Evolutionary conservation across 148 eudicot genomes (phyloP), one percentile per base, ranked within the genome.

Genomic region (Drosera capensis): DNA sequence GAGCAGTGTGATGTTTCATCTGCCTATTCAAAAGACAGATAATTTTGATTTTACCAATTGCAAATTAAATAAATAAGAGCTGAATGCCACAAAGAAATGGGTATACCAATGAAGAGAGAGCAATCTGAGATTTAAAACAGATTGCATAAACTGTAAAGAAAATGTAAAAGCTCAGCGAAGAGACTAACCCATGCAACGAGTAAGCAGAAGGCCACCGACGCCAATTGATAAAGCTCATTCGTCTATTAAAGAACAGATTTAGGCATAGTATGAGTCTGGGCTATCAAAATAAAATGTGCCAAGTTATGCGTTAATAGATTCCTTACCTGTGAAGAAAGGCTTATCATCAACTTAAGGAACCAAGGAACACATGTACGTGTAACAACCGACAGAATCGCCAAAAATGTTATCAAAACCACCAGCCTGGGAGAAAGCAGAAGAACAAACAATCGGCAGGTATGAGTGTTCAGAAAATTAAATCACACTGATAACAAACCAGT

Each of bases 171-270:
- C n/a, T 11, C 9, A 34, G n/a, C 2, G n/a, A 11, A 9, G 38
- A 52, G 65, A 52, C 80, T 44, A 57, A 90, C 99, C 99, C 95
- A 90, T 51, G 99, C 99, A 58, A 90, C 95, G 41, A 90, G 72
- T 64, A 90, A 59, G 70, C 99, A 90, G 73, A 90, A 85, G 21
- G 95, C 99, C 58, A 90, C 99, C 8, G 93, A 74, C 8, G 99
- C 92, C 73, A 90, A 60, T 57, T 90, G 99, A 58, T 90, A 90
- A 30, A 90, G 99, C 64, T 90, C 99, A 66, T 90, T 90, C 38
- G 94, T 90, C 99, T 90, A 94, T n/a, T 77, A 71, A 9, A 67
- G 1, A 47, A 19, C 38, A 34, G 13, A 24, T 43, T 22, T 57
- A 37, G 31, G 16, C 25, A 9, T 41, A 8, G 38, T 14, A 4